Evolutionary conservation across 1,284 basidiomycete genomes (phyloP).

Genomic region (Trichosporon ovoides): DNA sequence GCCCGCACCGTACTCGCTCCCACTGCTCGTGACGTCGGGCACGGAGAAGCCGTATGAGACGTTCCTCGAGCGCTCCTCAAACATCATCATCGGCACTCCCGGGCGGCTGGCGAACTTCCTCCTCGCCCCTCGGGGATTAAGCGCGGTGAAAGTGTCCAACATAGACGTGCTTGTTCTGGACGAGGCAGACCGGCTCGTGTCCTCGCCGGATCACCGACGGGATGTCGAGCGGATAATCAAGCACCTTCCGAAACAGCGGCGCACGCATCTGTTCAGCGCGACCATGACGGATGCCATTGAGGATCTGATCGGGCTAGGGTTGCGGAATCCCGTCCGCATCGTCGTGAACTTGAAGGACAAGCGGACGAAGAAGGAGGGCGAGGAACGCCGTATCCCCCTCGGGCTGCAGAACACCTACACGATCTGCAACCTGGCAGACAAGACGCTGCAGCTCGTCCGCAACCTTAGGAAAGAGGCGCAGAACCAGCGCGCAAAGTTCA

Average conservation of each 20-base stretch:
- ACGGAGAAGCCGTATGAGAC: slow-evolving; percentile 64
- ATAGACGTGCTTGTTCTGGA: slow-evolving; percentile 90
- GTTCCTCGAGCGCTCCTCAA: slow-evolving; percentile 46
- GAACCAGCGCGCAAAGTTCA: slow-evolving; percentile 69
- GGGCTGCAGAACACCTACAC: slow-evolving; percentile 73
- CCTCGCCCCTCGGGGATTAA: slow-evolving; percentile 56
- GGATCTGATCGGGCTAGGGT: slow-evolving; percentile 85
- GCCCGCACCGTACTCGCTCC: slow-evolving; percentile 55
- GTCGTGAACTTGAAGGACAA: slow-evolving; percentile 91
- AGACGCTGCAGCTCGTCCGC: slow-evolving; percentile 70
- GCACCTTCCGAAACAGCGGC: slow-evolving; percentile 87
- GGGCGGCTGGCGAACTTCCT: slow-evolving; percentile 85
- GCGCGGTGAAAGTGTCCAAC: slow-evolving; percentile 63
- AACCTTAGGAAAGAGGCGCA: slow-evolving; percentile 61
- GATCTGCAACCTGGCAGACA: slow-evolving; percentile 68
- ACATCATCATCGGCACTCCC: slow-evolving; percentile 68
- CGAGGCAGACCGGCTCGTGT: slow-evolving; percentile 74
- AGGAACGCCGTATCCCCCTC: slow-evolving; percentile 70
- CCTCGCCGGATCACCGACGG: slow-evolving; percentile 42
- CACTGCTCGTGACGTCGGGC: slow-evolving; percentile 81
- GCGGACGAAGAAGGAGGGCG: slow-evolving; percentile 46
- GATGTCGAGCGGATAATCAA: slow-evolving; percentile 58
- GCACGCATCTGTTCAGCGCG: slow-evolving; percentile 96
- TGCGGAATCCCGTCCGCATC: slow-evolving; percentile 89
- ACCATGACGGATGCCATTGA: slow-evolving; percentile 98